Base-by-base conservation (phyloP, 2,329 filamentous ascomycete genomes). In the Neofusicoccum kwambonambiense region DNA sequence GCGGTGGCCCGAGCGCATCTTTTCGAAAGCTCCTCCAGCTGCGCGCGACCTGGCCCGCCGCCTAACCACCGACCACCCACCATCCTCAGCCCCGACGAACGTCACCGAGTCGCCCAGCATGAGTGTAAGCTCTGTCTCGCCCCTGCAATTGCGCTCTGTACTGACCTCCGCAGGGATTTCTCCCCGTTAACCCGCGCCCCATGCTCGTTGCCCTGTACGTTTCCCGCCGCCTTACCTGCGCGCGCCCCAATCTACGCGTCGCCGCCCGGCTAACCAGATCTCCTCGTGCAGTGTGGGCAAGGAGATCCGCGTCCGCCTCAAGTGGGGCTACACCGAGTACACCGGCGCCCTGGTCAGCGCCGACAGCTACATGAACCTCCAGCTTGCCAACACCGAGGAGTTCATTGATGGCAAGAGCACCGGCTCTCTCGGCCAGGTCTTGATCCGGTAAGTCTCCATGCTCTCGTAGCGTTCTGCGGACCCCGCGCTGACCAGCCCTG, bases 351-450 rank as follows among this genome's bases (percentile, higher is more conserved):
- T 99, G 68, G 91, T 97, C 75, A 94, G 90, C 73, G 91, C 96
- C 75, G 95, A 99, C 82, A 93, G 91, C 76, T 99, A 99, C 84
- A 98, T 99, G 94, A 99, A 99, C 83, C 89, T 99, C 69, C 93
- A 98, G 81, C 86, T 99, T 68, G 88, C 89, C 70, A 89, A 90
- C 73, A 93, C 94, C 60, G 91, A 97, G 80, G 95, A 99, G 80
- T 97, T 90, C 80, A 91, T 97, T 74, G 88, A 93, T 76, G 90
- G 92, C 71, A 91, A 96, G 85, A 89, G 88, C 77, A 92, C 90
- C 41, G 94, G 93, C 65, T 87, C 87, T 56, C 81, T 99, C 69
- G 95, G 95, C 6, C 90, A 97, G 80, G 93, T 99, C 51, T 79
- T 99, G 73, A 98, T 99, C 74, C 85, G 94, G 90, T 96, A 79